Evolutionary conservation across 2,329 filamentous ascomycete species (phyloP), one percentile per base, ranked within the genome.

Genomic region (Ceratocystis ficicola): DNA sequence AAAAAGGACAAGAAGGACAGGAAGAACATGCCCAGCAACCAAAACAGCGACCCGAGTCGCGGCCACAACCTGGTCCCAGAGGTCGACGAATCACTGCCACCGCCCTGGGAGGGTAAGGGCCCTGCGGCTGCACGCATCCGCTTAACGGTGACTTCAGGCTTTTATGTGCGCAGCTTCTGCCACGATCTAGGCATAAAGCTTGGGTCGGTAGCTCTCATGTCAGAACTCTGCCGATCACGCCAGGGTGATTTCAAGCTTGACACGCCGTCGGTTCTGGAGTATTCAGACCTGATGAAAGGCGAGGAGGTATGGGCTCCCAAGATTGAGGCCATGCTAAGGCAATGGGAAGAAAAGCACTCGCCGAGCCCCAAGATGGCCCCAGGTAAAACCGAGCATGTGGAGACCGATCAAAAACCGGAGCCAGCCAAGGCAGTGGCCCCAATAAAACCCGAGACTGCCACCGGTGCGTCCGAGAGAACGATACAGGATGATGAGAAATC

Each of bases 111-210:
- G 48, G 83, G 79, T 73, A 77, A 85, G 72, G 84, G 82, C 0
- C 85, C 90, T 1, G 85, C 93, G 1, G 94, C 93, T 0, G 89
- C 84, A 62, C 87, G 84, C 72, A 84, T 99, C 68, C 86, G 88
- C 66, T 90, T 99, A 84, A 95, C 89, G 0, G 93, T 96, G 63
- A 91, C 91, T 1, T 95, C 91, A 0, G 94, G 94, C 48, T 99
- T 96, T 79, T 99, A 99, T 75, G 92, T 99, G 15, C 88, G 94
- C 69, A 95, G 89, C 67, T 85, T 99, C 70, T 92, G 90, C 71
- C 91, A 97, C 73, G 94, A 99, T 72, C 81, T 99, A 2, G 94
- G 93, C 25, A 80, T 86, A 70, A 90, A 90, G 70, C 81, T 96
- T 15, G 85, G 83, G 64, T 95, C 90, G 12, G 85, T 89, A 28